Base-by-base conservation (phyloP, 2,329 filamentous ascomycete species). In the Coniella lustricola region DNA sequence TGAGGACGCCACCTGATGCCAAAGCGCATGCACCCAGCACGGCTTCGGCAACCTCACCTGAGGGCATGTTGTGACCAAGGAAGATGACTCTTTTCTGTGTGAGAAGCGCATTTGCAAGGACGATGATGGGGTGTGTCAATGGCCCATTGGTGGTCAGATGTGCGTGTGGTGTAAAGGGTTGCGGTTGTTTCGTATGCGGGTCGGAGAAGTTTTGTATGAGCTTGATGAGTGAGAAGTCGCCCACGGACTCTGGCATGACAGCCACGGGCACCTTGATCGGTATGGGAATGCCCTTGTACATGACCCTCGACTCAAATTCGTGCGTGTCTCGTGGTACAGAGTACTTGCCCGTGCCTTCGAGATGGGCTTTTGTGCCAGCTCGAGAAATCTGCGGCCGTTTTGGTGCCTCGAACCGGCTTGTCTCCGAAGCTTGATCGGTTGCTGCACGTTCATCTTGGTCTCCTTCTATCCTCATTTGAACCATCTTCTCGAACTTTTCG, bases 11-110 rank as follows among this genome's bases (percentile, higher is more conserved):
- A 17, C 93, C 93, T 12, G 90, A 96, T 13, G 87, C 91, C 40
- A 98, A 76, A 10, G 93, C 89, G 65, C 93, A 98, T 1, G 93
- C 90, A n/a, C 90, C 93, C 8, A 98, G 77, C 3, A 98, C 93
- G n/a, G 93, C 91, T 69, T 98, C 91, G 2, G 93, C 93, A 21
- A 98, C 93, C 62, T 96, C 90, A 18, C 90, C 90, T 1, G 93
- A 96, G 1, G 93, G 91, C 65, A 91, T 84, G 61, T 95, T 95
- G 70, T 98, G 87, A 3, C 93, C 93, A 7, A 98, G 74, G 64
- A 98, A 98, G 51, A 98, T 90, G 60, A 98, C 81, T 46, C 93
- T 83, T 69, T 98, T 98, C 63, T 98, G 91, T 0, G 93, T 98
- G 46, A 98, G 74, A 54, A 98, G 82, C 0, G 90, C 93, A 62